Evolutionary conservation across 768 basidiomycete genomes (phyloP), one percentile per base, ranked within the genome.

Genomic region (Podaxis mareebaensis): DNA sequence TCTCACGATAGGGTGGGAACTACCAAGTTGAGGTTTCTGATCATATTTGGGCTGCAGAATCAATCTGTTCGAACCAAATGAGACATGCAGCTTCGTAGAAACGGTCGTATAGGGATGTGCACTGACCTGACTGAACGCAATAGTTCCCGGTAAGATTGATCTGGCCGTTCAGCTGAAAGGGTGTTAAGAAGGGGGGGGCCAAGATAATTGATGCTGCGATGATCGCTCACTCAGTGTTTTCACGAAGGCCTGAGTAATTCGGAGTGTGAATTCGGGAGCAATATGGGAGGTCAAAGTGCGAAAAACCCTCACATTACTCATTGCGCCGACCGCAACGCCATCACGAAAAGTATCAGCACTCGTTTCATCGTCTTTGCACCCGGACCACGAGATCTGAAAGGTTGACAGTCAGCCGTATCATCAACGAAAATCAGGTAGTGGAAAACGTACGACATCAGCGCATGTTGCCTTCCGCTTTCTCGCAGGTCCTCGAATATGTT

Each of bases 1-100:
- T 17, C 80, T 52, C 66, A 83, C 90, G 58, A 91, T 87, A 13
- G 76, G 83, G 68, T 92, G 90, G 7, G 90, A 90, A 65, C 87
- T 89, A 6, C 88, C 88, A 12, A 92, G 70, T 71, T 91, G 91
- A 3, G 89, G 87, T 65, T 83, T 88, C 79, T 92, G 90, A 67
- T 81, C 84, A 70, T 82, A 92, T 63, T 83, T 77, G 22, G 83
- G 82, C 55, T 81, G 75, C 26, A 91, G 71, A 63, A 91, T 84
- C 22, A 74, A 73, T 46, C 87, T 88, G 63, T 56, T 42, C 12
- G 20, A 56, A 20, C 24, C 10, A 64, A 13, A 7, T 33, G 7
- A 54, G 40, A 24, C 13, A 26, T 3, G 8, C 15, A 17, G 10
- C 22, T 33, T 42, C 58, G 12, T 33, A n/a, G 28, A 15, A 30